Evolutionary conservation across 495 filamentous ascomycete genomes (phyloP).

Genomic region (Melanomma pulvis-pyrius): DNA sequence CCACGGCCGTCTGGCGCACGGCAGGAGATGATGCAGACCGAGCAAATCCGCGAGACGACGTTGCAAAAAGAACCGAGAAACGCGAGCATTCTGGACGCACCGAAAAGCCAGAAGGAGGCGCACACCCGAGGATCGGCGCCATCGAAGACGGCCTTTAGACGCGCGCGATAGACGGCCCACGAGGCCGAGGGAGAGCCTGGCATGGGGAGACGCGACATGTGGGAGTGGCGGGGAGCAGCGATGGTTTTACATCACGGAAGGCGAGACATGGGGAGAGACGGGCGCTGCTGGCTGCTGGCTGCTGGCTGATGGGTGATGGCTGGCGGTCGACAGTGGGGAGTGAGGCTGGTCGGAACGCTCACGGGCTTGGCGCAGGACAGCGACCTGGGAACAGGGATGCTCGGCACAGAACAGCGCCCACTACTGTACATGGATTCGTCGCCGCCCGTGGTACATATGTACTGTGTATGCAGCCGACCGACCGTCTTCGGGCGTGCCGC

Average conservation of each 20-base stretch:
- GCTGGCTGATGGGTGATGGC: too few relatives aligned
- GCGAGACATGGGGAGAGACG: background rate
- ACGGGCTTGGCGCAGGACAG: too few relatives aligned
- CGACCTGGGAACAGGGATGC: too few relatives aligned
- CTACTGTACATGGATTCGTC: too few relatives aligned
- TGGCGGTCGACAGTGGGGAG: background rate
- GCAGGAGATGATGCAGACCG: too few relatives aligned
- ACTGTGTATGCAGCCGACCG: too few relatives aligned
- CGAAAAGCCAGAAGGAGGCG: conserved; percentile 89
- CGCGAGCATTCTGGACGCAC: conserved; percentile 52
- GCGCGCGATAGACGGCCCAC: conserved; percentile 68
- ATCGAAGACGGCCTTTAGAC: conserved; percentile 64
- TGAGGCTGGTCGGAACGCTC: too few relatives aligned
- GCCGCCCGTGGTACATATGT: too few relatives aligned
- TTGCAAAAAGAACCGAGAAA: background rate
- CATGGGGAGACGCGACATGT: conserved; percentile 59
- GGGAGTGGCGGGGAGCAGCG: background rate
- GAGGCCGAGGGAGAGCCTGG: conserved; percentile 75
- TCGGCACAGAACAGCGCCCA: too few relatives aligned
- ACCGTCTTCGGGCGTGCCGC: too few relatives aligned
- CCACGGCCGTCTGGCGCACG: too few relatives aligned
- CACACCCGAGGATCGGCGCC: conserved; percentile 74
- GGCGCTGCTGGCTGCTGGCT: background rate
- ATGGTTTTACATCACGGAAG: background rate
- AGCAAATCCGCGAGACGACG: background rate